phyloP scores from a whole-genome alignment of 805 yeast species.

The Wickerhamomyces subpelliculosus region DNA sequence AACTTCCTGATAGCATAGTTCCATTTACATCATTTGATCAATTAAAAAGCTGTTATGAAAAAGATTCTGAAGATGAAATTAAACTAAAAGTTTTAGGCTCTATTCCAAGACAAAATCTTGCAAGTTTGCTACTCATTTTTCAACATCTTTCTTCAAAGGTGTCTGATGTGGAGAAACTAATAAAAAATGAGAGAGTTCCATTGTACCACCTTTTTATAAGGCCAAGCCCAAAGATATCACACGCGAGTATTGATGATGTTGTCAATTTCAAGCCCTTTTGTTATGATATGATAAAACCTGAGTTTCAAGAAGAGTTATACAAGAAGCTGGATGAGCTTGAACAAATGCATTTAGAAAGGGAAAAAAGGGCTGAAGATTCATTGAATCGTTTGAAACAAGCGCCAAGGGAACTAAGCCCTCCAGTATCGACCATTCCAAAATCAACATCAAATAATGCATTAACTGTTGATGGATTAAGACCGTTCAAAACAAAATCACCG shows the following conservation, averaged over 20 bases:
- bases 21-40: conserved; percentile 28
- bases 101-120: conserved; percentile 24
- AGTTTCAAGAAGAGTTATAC: conserved; percentile 6
- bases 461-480: conserved; percentile 13
- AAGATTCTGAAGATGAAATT: conserved; percentile 2
- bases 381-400: conserved; percentile 5
- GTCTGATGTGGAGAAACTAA: conserved; percentile 3
- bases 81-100: conserved; percentile 13
- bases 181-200: conserved; percentile 12
- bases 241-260: conserved; percentile 7
- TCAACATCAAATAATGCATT: conserved; percentile 1
- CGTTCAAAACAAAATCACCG: conserved; percentile 20
- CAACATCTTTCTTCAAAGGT: conserved; percentile 10
- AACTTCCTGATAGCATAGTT: conserved; percentile 51
- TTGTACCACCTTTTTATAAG: conserved; percentile 20
- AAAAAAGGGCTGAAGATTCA: conserved; percentile 13
- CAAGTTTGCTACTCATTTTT: conserved; percentile 17
- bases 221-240: conserved; percentile 13
- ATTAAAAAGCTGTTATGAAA: conserved; percentile 9
- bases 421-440: conserved; percentile 1
- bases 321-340: conserved; percentile 13
- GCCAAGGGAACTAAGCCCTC: conserved; percentile 5
- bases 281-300: conserved; percentile 8
- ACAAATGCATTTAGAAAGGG: conserved; percentile 7
- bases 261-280: conserved; percentile 4